Conservation (phyloP, 495 filamentous ascomycete genomes). For the Penicillium atrosanguineum region DNA sequence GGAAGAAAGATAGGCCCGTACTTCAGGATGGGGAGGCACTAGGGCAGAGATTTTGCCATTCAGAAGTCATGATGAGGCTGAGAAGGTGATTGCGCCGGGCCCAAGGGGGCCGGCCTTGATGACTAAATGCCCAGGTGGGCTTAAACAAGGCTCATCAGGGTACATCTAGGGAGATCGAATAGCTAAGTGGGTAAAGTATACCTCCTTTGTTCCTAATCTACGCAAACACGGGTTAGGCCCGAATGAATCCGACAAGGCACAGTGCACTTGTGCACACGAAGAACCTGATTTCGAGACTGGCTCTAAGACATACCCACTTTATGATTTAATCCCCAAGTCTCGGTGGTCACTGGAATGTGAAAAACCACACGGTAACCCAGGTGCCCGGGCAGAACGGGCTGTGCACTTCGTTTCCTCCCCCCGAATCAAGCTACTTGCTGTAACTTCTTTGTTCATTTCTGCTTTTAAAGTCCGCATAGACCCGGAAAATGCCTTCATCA, state of each 20-base stretch:
- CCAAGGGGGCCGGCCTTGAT: too few species aligned
- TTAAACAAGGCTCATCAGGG: too few species aligned
- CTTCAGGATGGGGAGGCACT: too few species aligned
- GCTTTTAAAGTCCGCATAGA: not conserved
- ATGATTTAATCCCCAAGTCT: not conserved
- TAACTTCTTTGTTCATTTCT: not conserved
- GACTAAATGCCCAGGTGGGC: constrained; percentile 1
- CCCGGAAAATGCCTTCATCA: not conserved
- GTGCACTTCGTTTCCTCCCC: not conserved
- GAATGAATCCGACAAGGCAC: too few species aligned
- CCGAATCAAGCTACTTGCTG: not conserved
- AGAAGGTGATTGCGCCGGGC: too few species aligned
- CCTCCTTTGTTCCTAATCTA: too few species aligned
- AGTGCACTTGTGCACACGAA: not conserved
- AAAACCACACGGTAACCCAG: not conserved
- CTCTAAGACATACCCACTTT: not conserved
- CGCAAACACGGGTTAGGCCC: too few species aligned
- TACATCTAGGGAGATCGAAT: too few species aligned
- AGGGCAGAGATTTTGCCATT: too few species aligned
- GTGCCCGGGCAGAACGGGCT: not conserved
- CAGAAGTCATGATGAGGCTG: too few species aligned
- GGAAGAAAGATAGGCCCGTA: constrained; percentile 9
- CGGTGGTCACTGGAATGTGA: not conserved
- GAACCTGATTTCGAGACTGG: not conserved
- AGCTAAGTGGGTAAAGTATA: too few species aligned